Evolutionary conservation across 805 yeast genomes (phyloP).

Genomic region (Candida railenensis): DNA sequence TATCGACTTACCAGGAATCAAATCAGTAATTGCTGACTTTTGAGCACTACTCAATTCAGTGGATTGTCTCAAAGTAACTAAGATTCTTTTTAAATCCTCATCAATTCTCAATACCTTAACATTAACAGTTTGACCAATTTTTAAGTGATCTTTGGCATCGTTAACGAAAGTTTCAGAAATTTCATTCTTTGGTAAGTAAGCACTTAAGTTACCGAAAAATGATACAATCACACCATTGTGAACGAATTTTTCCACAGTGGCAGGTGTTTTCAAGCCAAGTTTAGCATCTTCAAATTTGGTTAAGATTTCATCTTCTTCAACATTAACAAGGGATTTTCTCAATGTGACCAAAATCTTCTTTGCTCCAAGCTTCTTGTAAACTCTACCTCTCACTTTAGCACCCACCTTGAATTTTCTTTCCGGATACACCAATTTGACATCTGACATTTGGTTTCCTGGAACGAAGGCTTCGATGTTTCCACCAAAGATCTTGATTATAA

Average conservation of each 20-base stretch:
- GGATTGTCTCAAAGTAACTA: constrained; percentile 74
- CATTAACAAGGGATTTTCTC: constrained; percentile 78
- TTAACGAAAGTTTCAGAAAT: constrained; percentile 85
- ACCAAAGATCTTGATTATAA: constrained; percentile 63
- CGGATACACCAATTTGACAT: constrained; percentile 79
- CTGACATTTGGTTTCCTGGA: constrained; percentile 75
- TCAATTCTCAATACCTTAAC: constrained; percentile 66
- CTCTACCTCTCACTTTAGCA: constrained; percentile 72
- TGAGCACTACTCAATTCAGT: constrained; percentile 50
- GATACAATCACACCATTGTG: constrained; percentile 80
- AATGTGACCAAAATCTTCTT: constrained; percentile 62
- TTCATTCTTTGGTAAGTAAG: constrained; percentile 82
- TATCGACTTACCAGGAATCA: constrained; percentile 63
- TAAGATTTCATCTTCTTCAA: constrained; percentile 55
- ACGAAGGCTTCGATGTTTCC: constrained; percentile 69
- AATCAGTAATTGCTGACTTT: constrained; percentile 39
- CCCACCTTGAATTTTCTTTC: constrained; percentile 91
- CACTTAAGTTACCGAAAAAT: constrained; percentile 76
- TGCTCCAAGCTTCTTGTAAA: constrained; percentile 49
- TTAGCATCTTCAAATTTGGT: constrained; percentile 36
- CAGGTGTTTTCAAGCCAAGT: constrained; percentile 57
- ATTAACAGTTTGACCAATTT: constrained; percentile 76
- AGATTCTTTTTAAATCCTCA: constrained; percentile 49
- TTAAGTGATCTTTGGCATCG: constrained; percentile 74
- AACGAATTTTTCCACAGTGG: constrained; percentile 69